Percentiles rank a stretch among this genome's conserved stretches.
phyloP scores from a whole-genome alignment of 495 filamentous ascomycete species.

The Tuber melanosporum region DNA sequence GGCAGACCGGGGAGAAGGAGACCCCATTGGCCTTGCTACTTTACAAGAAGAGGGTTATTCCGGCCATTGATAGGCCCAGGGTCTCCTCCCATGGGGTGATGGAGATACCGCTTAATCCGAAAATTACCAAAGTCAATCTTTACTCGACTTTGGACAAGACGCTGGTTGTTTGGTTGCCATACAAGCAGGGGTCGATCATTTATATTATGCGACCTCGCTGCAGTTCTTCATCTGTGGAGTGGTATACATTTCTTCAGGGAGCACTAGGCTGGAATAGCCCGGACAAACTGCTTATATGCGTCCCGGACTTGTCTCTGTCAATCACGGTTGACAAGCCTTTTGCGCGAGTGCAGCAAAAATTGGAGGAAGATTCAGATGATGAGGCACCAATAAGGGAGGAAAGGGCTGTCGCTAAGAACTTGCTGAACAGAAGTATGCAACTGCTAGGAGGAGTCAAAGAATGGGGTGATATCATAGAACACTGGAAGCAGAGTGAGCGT shows the following conservation, averaged over 20 bases:
- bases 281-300: constrained; percentile 57
- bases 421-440: constrained; percentile 55
- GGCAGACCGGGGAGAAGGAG: constrained; percentile 52
- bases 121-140: constrained; percentile 56
- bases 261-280: constrained; percentile 56
- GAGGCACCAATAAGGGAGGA: constrained; percentile 50
- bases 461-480: constrained; percentile 57
- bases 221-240: constrained; percentile 60
- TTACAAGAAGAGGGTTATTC: constrained; percentile 65
- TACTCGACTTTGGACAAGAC: constrained; percentile 69
- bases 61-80: constrained; percentile 52
- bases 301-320: constrained; percentile 62
- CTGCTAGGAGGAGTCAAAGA: constrained; percentile 55
- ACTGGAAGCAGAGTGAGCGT: constrained; percentile 56
- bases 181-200: constrained; percentile 55
- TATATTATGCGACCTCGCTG: constrained; percentile 64
- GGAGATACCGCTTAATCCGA: constrained; percentile 54
- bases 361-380: constrained; percentile 46
- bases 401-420: constrained; percentile 50
- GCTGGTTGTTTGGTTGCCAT: constrained; percentile 59
- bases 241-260: constrained; percentile 66
- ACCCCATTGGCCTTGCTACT: constrained; percentile 57
- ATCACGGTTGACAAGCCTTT: constrained; percentile 62
- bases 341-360: constrained; percentile 48
- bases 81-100: constrained; percentile 51